phyloP scores from a whole-genome alignment of 179 eudicot species.

The Corrigiola litoralis region DNA sequence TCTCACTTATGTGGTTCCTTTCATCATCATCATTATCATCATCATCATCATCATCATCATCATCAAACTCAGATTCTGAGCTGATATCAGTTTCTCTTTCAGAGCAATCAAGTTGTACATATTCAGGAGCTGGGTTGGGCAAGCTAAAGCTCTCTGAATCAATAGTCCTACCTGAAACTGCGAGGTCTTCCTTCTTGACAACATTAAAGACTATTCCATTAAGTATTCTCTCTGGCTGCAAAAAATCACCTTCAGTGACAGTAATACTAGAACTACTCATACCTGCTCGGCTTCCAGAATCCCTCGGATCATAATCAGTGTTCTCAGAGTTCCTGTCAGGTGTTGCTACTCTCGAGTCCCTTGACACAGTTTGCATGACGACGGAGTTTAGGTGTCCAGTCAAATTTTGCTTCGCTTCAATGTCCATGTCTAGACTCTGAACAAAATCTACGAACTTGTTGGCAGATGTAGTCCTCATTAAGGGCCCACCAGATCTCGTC shows the following conservation, averaged over 20 bases:
- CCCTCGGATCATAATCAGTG: slow-evolving; percentile 43
- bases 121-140: slow-evolving; percentile 51
- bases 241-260: slow-evolving; percentile 69
- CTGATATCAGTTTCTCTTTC: slow-evolving; percentile 64
- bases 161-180: slow-evolving; percentile 39
- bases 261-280: slow-evolving; percentile 42
- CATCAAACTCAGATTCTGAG: slow-evolving; percentile 50
- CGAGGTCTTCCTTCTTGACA: slow-evolving; percentile 58
- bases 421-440: slow-evolving; percentile 58
- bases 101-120: slow-evolving; percentile 58
- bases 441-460: slow-evolving; percentile 63
- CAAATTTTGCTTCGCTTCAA: slow-evolving; percentile 33
- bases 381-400: slow-evolving; percentile 30
- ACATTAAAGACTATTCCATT: slow-evolving; percentile 76
- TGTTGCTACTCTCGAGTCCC: slow-evolving; percentile 42
- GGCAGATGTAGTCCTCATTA: slow-evolving; percentile 90
- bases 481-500: slow-evolving; percentile 95
- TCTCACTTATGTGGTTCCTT: not conserved
- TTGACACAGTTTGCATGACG: slow-evolving; percentile 28
- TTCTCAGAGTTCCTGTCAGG: slow-evolving; percentile 50
- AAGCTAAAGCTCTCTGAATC: slow-evolving; percentile 43
- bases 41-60: no score
- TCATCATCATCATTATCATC: no score
- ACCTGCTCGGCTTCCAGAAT: slow-evolving; percentile 22
- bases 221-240: slow-evolving; percentile 68